Evolutionary conservation across 1,284 basidiomycete species (phyloP).

Genomic region (Psilocybe mexicana): DNA sequence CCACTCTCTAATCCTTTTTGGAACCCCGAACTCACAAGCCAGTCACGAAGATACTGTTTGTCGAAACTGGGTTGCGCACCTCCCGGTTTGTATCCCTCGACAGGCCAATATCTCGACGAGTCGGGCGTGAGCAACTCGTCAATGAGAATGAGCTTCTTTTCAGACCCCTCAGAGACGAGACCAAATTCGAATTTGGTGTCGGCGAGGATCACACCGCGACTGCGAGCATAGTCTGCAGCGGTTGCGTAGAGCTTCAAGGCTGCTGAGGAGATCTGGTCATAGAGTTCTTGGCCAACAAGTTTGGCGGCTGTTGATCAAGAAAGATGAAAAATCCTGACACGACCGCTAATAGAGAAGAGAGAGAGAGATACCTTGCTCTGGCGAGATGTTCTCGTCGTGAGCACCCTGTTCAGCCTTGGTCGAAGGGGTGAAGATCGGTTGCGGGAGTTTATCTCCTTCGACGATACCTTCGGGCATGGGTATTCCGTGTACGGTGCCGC

Average conservation of each 20-base stretch:
- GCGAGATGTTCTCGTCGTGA: constrained; percentile 98
- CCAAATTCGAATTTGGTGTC: constrained; percentile 95
- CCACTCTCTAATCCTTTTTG: constrained; percentile 79
- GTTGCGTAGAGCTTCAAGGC: constrained; percentile 74
- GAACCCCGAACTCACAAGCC: constrained; percentile 77
- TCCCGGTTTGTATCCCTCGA: constrained; percentile 73
- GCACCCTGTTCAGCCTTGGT: constrained; percentile 95
- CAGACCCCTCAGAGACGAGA: constrained; percentile 45
- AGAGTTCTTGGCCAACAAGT: constrained; percentile 72
- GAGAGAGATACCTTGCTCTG: constrained; percentile 65
- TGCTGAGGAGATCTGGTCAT: constrained; percentile 55
- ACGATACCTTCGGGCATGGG: constrained; percentile 72
- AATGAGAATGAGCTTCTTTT: constrained; percentile 76
- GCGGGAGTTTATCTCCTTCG: constrained; percentile 84
- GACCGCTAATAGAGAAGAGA: too few relatives aligned
- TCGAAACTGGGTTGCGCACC: constrained; percentile 89
- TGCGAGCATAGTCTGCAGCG: constrained; percentile 78
- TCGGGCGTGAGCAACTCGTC: constrained; percentile 98
- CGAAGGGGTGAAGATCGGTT: constrained; percentile 93
- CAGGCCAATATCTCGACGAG: constrained; percentile 96
- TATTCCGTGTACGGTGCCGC: constrained; percentile 89
- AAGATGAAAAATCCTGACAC: neutral
- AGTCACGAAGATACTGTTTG: constrained; percentile 96
- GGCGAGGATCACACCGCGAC: constrained; percentile 90
- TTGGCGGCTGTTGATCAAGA: constrained; percentile 47